A percentile compares a stretch with the other conserved stretches of the same genome.
Evolutionary conservation across 2,329 filamentous ascomycete genomes (phyloP).

Genomic region (Verticillium nonalfalfae): DNA sequence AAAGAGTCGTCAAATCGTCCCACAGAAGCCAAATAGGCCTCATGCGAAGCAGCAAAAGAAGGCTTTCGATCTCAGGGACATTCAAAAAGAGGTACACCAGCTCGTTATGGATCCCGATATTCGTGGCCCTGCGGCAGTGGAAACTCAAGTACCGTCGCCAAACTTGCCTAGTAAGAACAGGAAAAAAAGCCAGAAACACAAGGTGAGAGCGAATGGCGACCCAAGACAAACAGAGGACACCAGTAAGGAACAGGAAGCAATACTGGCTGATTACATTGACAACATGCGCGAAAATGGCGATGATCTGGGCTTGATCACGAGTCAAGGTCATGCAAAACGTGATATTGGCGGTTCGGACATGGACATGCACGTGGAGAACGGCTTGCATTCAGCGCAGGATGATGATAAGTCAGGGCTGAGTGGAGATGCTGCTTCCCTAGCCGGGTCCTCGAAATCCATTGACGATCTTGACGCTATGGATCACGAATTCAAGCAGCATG

Average conservation of each 20-base stretch:
- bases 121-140: too few relatives aligned
- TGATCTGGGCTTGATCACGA: conserved; percentile 56
- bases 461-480: not conserved
- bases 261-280: conserved; percentile 64
- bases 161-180: conserved; percentile 8
- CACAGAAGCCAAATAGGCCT: not conserved
- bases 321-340: conserved; percentile 44
- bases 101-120: conserved; percentile 16
- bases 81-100: conserved; percentile 22
- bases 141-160: not conserved
- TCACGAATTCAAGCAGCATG: not conserved
- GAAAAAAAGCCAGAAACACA: conserved; percentile 1
- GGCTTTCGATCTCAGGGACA: conserved; percentile 14
- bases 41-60: conserved; percentile 6
- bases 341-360: conserved; percentile 15
- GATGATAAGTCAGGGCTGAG: not conserved
- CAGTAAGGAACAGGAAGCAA: conserved; percentile 41
- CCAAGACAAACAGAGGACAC: conserved; percentile 10
- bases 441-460: not conserved
- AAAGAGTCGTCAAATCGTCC: not conserved
- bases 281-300: conserved; percentile 50
- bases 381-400: not conserved
- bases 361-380: not conserved
- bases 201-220: not conserved
- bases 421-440: not conserved